Evolutionary conservation across 805 yeast species (phyloP).

Genomic region (Spathaspora boniae): DNA sequence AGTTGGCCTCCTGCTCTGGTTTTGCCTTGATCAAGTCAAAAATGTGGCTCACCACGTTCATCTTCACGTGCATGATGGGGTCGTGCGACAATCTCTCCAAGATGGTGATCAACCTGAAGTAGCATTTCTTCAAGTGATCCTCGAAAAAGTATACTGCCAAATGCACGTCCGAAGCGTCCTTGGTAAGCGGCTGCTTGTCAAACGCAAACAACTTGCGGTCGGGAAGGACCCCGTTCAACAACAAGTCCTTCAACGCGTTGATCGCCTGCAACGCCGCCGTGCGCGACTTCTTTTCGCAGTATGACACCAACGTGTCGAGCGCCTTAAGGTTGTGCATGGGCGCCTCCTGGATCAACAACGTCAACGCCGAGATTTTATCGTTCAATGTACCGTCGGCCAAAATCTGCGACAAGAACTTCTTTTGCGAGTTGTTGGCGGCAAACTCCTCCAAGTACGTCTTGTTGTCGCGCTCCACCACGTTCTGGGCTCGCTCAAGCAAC

Average conservation of each 20-base stretch:
- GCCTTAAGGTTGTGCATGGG: slow-evolving; percentile 88
- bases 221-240: slow-evolving; percentile 79
- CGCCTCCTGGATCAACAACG: slow-evolving; percentile 90
- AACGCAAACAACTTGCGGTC: slow-evolving; percentile 79
- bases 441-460: slow-evolving; percentile 67
- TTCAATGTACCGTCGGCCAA: slow-evolving; percentile 88
- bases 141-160: slow-evolving; percentile 81
- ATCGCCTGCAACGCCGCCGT: slow-evolving; percentile 90
- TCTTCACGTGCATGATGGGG: slow-evolving; percentile 82
- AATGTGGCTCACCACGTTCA: slow-evolving; percentile 69
- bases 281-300: slow-evolving; percentile 88
- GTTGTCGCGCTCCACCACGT: slow-evolving; percentile 67
- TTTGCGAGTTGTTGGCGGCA: slow-evolving; percentile 73
- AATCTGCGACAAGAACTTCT: slow-evolving; percentile 83
- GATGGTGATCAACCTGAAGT: slow-evolving; percentile 70
- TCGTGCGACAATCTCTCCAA: slow-evolving; percentile 86
- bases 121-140: slow-evolving; percentile 76
- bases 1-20: slow-evolving; percentile 95
- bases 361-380: slow-evolving; percentile 93
- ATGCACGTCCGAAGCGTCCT: slow-evolving; percentile 39
- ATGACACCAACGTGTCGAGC: slow-evolving; percentile 68
- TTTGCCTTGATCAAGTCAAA: slow-evolving; percentile 77
- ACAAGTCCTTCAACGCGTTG: slow-evolving; percentile 84
- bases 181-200: slow-evolving; percentile 64
- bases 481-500: slow-evolving; percentile 63